Base-by-base conservation (phyloP, 495 filamentous ascomycete species). In the Penicillium egyptiacum region DNA sequence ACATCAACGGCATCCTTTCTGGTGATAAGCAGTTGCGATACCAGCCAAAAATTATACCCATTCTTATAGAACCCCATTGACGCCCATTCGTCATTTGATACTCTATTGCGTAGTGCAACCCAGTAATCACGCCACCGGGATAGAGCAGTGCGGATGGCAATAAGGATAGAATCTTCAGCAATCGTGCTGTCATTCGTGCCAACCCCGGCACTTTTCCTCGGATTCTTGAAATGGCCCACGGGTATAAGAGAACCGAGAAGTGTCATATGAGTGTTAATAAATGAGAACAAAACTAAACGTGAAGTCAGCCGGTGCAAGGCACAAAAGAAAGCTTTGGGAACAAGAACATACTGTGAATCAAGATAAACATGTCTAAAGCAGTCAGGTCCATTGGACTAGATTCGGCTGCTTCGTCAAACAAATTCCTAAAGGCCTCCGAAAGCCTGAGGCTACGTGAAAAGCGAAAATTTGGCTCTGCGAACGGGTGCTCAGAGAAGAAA, bases 41-140 rank as follows among this genome's bases (percentile, higher is more conserved):
- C 76, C 14, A 78, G 70, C 74, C 74, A 79, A 61, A 79, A 77
- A 12, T 76, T 75, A 49, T 77, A 78, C 0, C 68, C 69, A 43
- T 76, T 79, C 39, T 74, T 75, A 57, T 71, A 77, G 52, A 79
- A 77, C 16, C 76, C 76, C 74, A 79, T 74, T 1, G 69, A 67
- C 7, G 68, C 67, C 76, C 76, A 79, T 50, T 77, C 70, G 20
- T 74, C 60, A 11, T 46, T 55, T 8, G 75, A 58, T 14, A 76
- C 55, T 23, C 67, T 61, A n/a, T 49, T 71, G 20, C 68, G 66
- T 3, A 77, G 56, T 4, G 61, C 55, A 14, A 67, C 10, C 76
- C 76, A 79, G 16, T 76, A 57, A 4, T 72, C 66, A 2, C 65
- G 75, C 76, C 76, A 79, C 3, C 71, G 72, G 10, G 52, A 31